Evolutionary conservation across 192 early-diverging fungal genomes (phyloP), one percentile per base, ranked within the genome.

Genomic region (Ambispora gerdemannii): DNA sequence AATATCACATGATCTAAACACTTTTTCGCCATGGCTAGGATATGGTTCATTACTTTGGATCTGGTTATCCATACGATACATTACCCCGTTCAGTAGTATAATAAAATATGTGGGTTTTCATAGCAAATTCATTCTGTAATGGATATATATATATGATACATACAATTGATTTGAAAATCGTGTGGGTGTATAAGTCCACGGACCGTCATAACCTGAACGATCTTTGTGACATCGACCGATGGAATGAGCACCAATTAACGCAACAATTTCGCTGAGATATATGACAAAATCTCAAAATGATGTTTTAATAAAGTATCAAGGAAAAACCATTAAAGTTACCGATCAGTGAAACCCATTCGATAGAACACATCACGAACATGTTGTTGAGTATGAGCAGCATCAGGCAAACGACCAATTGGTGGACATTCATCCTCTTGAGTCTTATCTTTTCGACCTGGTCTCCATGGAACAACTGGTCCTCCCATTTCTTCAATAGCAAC

Each of bases 401-500:
- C 87, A 17, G 90, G 87, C 24, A 91, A 78, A 65, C 88, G 83
- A 36, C 89, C 90, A 64, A 83, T 80, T 20, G 88, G 86, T 50
- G 91, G 88, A 36, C 81, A 75, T 30, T 73, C 79, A 20, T 47
- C 50, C 56, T 86, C 85, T 15, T 66, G 69, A 43, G 58, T 68
- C 53, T 80, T 75, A 76, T 92, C 90, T 38, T 64, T 76, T 34
- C 87, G 75, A 27, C 86, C 85, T 61, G 78, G 72, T 58, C 77
- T 81, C 89, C 89, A 92, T n/a, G 77, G 76, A 47, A 89, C 82
- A 22, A 71, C 69, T 63, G 90, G 90, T 1, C 90, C 90, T 64
- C 83, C 85, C 84, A 91, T 89, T 19, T 72, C 73, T 72, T 92
- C 83, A 75, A 92, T 80, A 20, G 88, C 88, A 50, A 83, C 81